Evolutionary conservation across 2,329 filamentous ascomycete genomes (phyloP), one percentile per base, ranked within the genome.

Genomic region (Neoscytalidium dimidiatum): DNA sequence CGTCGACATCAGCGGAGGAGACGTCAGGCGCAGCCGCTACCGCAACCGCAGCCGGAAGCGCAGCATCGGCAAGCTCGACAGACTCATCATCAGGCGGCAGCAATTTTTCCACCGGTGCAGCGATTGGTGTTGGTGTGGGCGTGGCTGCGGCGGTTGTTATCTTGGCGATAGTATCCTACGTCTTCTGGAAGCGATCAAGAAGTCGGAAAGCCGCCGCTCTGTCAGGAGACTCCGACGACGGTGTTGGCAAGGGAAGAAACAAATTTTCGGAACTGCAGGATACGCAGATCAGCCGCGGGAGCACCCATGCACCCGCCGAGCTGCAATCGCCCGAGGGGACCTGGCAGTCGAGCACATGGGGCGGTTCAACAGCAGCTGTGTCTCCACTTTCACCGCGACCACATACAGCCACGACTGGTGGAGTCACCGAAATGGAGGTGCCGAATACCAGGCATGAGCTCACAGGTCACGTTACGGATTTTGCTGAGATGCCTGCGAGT

Each of bases 91-190:
- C 35, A 13, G 35, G 31, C 23, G 35, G 14, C 21, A 28, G 33
- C 2, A 28, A 35, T 3, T 17, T 66, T 4, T 66, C 65, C 7
- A 51, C 58, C 14, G 52, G 62, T 23, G 62, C 65, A 21, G 52
- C 51, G 6, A 57, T 63, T 17, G 65, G 65, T 1, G 29, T 66
- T 1, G 65, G 65, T 29, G 62, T 64, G n/a, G 65, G 62, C 13
- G 26, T 66, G 17, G 65, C 28, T 14, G 31, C 61, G 14, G 38
- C 41, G 14, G 52, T 51, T 4, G 48, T 61, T 3, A 52, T 51
- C 5, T 3, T 58, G 21, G 51, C 46, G 3, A 48, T 56, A 4
- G 13, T 41, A 21, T 49, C 62, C 6, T 64, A 43, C 17, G 14
- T 62, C 26, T 19, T 52, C 23, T 52, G 46, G 46, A 43, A 48